Conservation (phyloP, 257 asterid species). For the Petrea volubilis region DNA sequence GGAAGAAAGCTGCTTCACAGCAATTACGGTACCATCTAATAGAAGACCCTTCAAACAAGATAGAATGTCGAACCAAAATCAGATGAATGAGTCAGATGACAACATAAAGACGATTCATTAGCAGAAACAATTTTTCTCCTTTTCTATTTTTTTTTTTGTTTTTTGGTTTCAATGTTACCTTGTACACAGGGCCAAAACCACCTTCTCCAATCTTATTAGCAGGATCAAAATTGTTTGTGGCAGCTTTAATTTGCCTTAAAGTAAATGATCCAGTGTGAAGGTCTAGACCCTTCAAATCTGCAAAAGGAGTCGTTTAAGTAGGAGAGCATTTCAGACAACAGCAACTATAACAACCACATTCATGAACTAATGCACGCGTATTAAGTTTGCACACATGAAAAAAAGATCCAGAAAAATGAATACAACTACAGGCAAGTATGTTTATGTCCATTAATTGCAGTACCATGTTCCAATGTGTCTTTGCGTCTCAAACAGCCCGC, state of each 20-base stretch:
- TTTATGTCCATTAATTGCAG: not conserved
- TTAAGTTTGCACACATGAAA: not conserved
- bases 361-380: not conserved
- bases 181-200: constrained; percentile 67
- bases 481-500: constrained; percentile 39
- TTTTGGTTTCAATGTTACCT: constrained; percentile 30
- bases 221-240: constrained; percentile 60
- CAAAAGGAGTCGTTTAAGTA: not conserved
- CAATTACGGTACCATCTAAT: constrained; percentile 52
- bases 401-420: not conserved
- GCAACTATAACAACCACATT: not conserved
- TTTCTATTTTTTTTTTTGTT: not conserved
- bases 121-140: not conserved
- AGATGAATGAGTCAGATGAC: not conserved
- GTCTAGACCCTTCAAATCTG: constrained; percentile 53
- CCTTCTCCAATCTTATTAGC: constrained; percentile 69
- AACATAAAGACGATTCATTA: not conserved
- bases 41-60: constrained; percentile 40
- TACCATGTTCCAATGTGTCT: constrained; percentile 46
- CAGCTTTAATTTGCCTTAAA: constrained; percentile 50
- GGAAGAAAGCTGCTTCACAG: constrained; percentile 63
- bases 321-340: not conserved
- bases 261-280: constrained; percentile 48
- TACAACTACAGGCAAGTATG: not conserved
- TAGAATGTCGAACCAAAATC: not conserved